A percentile compares a stretch with the other conserved stretches of the same genome.
Conservation (phyloP, 352 stramenopile species). For the Globisporangium okanoganense region DNA sequence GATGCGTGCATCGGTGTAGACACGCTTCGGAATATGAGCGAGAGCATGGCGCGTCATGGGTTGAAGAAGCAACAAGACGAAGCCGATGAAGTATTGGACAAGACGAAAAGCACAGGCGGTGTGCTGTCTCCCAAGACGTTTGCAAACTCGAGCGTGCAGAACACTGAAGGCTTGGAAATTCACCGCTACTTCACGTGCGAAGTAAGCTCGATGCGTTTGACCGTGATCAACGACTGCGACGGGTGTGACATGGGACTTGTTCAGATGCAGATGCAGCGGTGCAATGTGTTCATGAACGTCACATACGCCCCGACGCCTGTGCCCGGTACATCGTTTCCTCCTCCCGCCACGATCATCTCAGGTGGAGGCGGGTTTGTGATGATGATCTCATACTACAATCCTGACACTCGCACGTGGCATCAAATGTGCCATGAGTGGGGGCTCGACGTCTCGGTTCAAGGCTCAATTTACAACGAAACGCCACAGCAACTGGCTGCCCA, state of each 20-base stretch:
- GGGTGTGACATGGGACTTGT: conserved; percentile 83
- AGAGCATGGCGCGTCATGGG: conserved; percentile 23
- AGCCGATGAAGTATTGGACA: not conserved
- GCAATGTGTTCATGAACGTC: conserved; percentile 73
- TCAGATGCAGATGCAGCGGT: conserved; percentile 67
- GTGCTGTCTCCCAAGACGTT: conserved; percentile 20
- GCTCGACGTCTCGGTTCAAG: conserved; percentile 65
- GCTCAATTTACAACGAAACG: conserved; percentile 23
- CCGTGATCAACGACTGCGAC: conserved; percentile 84
- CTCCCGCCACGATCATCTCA: conserved; percentile 52
- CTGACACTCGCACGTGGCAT: conserved; percentile 77
- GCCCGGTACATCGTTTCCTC: conserved; percentile 10
- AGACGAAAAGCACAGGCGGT: not conserved
- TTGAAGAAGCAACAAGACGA: conserved; percentile 10
- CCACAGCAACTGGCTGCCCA: conserved; percentile 1
- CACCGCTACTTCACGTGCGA: conserved; percentile 81
- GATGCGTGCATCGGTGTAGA: conserved; percentile 52
- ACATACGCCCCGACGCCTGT: conserved; percentile 34
- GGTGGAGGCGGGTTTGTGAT: conserved; percentile 61
- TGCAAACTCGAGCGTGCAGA: not conserved
- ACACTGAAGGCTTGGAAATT: conserved; percentile 31
- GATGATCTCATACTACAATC: conserved; percentile 79
- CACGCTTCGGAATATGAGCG: conserved; percentile 39
- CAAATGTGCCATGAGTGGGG: conserved; percentile 78
- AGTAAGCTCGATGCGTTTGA: conserved; percentile 58